Evolutionary conservation across 495 filamentous ascomycete species (phyloP).

Genomic region (Penicillium steckii): DNA sequence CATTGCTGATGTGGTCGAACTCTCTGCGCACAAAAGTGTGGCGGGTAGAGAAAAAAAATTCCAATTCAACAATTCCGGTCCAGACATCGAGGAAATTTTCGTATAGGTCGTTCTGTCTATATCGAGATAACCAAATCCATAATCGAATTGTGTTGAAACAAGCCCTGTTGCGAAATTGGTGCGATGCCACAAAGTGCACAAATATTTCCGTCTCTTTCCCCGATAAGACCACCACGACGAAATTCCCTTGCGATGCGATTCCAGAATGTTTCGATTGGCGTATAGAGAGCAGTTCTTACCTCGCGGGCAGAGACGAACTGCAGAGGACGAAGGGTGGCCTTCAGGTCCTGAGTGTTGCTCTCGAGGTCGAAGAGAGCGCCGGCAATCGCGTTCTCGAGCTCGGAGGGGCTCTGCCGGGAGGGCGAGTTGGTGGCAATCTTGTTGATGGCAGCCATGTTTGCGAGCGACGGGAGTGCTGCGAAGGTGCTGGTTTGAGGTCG

Average conservation of each 20-base stretch:
- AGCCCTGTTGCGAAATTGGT: slow-evolving; percentile 5
- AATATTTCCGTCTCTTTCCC: slow-evolving; percentile 12
- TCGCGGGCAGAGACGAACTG: slow-evolving; percentile 97
- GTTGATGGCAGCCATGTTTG: slow-evolving; percentile 73
- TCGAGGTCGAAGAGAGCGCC: slow-evolving; percentile 96
- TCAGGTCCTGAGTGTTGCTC: slow-evolving; percentile 96
- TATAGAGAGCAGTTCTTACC: slow-evolving; percentile 63
- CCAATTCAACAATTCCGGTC: slow-evolving; percentile 9
- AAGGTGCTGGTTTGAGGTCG: slow-evolving; percentile 40
- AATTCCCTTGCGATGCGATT: slow-evolving; percentile 17
- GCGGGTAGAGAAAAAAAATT: slow-evolving; percentile 8
- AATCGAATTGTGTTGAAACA: not conserved
- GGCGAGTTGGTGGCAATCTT: slow-evolving; percentile 98
- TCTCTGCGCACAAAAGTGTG: slow-evolving; percentile 12
- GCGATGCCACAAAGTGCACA: slow-evolving; percentile 7
- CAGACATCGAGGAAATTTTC: slow-evolving; percentile 15
- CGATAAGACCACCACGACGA: slow-evolving; percentile 12
- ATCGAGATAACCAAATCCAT: not conserved
- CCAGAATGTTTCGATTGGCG: slow-evolving; percentile 12
- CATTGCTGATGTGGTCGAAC: slow-evolving; percentile 10
- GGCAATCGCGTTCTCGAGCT: slow-evolving; percentile 92
- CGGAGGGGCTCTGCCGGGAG: slow-evolving; percentile 87
- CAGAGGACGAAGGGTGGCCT: slow-evolving; percentile 85
- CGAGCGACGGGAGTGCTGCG: slow-evolving; percentile 43
- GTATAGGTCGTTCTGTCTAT: not conserved